These are phyloP conservation scores for Capsicum rhomboideum DNA, from an alignment of 257 asterid genomes.

Conservation along the genomic window DNA sequence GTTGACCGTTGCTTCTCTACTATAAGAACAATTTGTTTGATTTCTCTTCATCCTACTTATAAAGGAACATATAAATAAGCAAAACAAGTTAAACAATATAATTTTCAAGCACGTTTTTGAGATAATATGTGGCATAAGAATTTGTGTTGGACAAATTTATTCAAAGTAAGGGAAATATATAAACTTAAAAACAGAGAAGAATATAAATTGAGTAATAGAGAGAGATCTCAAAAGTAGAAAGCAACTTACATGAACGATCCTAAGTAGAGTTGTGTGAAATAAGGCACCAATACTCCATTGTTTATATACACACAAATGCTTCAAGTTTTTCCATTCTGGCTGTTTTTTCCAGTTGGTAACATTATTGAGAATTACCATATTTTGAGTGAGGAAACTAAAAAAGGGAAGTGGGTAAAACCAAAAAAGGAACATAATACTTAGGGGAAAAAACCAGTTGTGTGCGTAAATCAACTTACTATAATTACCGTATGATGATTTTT, in stretches of 20 bases:
- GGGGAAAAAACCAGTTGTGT: neutral
- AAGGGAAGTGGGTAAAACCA: too few relatives aligned
- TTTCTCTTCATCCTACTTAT: too few relatives aligned
- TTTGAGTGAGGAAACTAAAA: neutral
- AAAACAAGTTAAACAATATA: too few relatives aligned
- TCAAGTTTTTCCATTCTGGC: neutral
- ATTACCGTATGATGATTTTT: too few relatives aligned
- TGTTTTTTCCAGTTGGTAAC: neutral
- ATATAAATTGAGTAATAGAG: neutral
- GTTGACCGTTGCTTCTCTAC: neutral
- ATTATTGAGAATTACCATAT: neutral
- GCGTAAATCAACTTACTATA: too few relatives aligned
- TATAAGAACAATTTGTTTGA: neutral
- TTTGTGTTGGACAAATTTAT: too few relatives aligned
- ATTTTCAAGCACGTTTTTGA: too few relatives aligned
- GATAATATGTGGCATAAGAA: too few relatives aligned
- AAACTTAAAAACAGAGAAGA: too few relatives aligned
- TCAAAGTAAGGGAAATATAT: too few relatives aligned
- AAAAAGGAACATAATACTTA: neutral
- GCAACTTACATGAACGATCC: neutral
- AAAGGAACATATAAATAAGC: too few relatives aligned
- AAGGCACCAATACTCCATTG: neutral
- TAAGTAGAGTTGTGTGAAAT: neutral
- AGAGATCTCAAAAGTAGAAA: neutral
- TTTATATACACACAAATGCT: neutral